Evolutionary conservation across 176 grass and related monocot genomes (phyloP), one percentile per base, ranked within the genome.

Genomic region (Zoysia japonica): DNA sequence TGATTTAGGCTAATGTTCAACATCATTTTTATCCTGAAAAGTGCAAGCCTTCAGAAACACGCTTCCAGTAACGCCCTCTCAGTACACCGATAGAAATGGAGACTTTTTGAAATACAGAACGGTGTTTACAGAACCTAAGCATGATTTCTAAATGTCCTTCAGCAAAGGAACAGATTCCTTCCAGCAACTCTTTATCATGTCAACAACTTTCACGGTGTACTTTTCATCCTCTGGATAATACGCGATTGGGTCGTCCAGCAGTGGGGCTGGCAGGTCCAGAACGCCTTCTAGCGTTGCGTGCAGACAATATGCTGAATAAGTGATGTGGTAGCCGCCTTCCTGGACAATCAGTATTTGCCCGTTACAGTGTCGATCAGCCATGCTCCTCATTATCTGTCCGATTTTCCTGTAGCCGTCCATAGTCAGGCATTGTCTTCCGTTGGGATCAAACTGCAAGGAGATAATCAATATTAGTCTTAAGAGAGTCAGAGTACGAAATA

Each of bases 361-460:
- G 12, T 80, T 65, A n/a, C 85, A 64, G 11, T 87, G 70, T 6
- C 13, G 68, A 41, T 90, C 77, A 49, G 92, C 85, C 85, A 94
- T 40, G 35, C 39, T 37, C 71, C 92, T 78, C 71, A 92, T 89
- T 57, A 90, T 49, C 28, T 82, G 51, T 59, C 87, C 95, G 53
- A 94, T 89, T 61, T 74, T 91, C 77, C 84, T 87, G 10, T 94
- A 98, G 3, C 90, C 92, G 35, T 85, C 81, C 92, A 94, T 98
- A 12, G 90, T 93, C 68, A 98, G 65, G 87, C 96, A 98, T 42
- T 98, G 92, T 61, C 96, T 94, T 83, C 92, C 92, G 77, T 97
- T 97, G 19, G 87, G 94, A 65, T 98, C 92, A 41, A 98, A 98
- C 92, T 98, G 81, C 81, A 46, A 65, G 17, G 50, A 82, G 16